Conservation (phyloP, 345 rosid species). For the Nasturtium officinale region DNA sequence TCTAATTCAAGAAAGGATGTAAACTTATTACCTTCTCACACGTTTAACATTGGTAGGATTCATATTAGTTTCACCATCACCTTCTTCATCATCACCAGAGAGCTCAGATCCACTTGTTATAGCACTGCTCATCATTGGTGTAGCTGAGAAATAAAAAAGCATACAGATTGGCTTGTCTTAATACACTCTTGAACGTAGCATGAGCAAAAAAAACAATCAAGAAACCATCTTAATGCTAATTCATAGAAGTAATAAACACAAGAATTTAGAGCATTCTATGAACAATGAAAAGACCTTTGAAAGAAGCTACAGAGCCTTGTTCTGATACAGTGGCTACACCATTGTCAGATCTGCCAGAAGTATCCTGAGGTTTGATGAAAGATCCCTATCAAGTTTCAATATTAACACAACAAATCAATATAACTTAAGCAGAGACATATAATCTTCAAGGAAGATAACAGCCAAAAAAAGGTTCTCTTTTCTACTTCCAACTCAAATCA, state of each 20-base stretch:
- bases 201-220: conserved; percentile 4
- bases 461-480: background rate
- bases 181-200: background rate
- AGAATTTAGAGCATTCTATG: too few relatives aligned
- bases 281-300: conserved; percentile 50
- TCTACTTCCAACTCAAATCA: background rate
- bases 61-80: conserved; percentile 73
- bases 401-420: conserved; percentile 14
- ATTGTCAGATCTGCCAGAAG: conserved; percentile 53
- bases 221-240: background rate
- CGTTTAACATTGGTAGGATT: conserved; percentile 76
- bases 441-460: background rate
- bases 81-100: conserved; percentile 80
- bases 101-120: conserved; percentile 86
- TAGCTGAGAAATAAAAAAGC: conserved; percentile 40
- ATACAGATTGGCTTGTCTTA: conserved; percentile 29
- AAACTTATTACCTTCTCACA: conserved; percentile 63
- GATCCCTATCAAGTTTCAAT: conserved; percentile 55
- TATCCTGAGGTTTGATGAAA: conserved; percentile 58
- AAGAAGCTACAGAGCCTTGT: conserved; percentile 58
- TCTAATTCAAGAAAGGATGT: background rate
- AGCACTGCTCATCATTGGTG: conserved; percentile 48
- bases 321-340: conserved; percentile 52
- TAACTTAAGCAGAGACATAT: background rate
- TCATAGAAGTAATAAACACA: background rate